phyloP scores from a whole-genome alignment of 176 grass and related monocot species.

The Phoenix roebelenii region DNA sequence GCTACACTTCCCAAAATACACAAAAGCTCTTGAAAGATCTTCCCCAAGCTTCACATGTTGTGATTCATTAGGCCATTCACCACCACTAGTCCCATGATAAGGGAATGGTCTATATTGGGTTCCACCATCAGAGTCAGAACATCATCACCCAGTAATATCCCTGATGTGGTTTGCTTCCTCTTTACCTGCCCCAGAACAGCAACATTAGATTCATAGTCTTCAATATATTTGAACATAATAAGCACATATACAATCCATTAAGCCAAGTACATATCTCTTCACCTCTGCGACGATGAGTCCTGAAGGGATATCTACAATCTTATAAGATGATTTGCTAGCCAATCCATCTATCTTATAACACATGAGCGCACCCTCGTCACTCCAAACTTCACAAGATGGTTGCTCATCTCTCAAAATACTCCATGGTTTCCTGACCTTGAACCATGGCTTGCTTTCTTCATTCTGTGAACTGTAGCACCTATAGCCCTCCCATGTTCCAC shows the following conservation, averaged over 20 bases:
- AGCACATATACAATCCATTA: background rate
- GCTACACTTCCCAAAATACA: too few species aligned
- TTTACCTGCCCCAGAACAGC: conserved; percentile 1
- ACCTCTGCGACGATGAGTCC: conserved; percentile 10
- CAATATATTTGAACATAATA: background rate
- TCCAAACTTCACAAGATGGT: background rate
- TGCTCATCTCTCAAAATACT: conserved; percentile 1
- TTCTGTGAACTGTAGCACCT: conserved; percentile 1
- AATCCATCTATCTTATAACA: conserved; percentile 7
- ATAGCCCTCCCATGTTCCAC: conserved; percentile 13
- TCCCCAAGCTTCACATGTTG: conserved; percentile 2
- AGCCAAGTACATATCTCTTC: background rate
- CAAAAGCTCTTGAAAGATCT: too few species aligned
- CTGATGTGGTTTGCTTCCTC: conserved; percentile 14
- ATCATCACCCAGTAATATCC: conserved; percentile 12
- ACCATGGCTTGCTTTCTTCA: conserved; percentile 2
- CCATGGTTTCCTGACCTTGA: conserved; percentile 10
- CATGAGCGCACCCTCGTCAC: background rate
- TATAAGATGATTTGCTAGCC: conserved; percentile 2
- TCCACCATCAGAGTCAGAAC: conserved; percentile 12
- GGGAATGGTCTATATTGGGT: conserved; percentile 2
- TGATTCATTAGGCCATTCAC: conserved; percentile 12
- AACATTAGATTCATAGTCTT: too few species aligned
- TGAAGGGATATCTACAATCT: background rate
- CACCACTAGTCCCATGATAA: conserved; percentile 12